A percentile compares a stretch with the other conserved stretches of the same genome.
Evolutionary conservation across 2,329 filamentous ascomycete genomes (phyloP).

Genomic region (Calonectria ilicicola): DNA sequence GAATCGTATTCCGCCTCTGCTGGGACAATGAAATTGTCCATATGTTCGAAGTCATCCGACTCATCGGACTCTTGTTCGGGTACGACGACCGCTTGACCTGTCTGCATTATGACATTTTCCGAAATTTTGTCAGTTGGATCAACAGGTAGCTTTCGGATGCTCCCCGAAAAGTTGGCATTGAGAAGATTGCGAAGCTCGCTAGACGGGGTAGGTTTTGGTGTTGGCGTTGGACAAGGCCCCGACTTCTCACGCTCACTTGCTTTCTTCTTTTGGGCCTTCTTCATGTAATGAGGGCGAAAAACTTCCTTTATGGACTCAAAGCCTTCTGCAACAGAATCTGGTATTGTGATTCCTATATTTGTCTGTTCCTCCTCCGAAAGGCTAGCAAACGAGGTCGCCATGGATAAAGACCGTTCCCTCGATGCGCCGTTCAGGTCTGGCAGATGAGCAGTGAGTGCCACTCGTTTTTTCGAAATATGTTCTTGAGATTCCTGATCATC

Average conservation of each 20-base stretch:
- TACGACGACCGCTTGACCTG: not conserved
- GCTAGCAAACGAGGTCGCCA: not conserved
- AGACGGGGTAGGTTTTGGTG: not conserved
- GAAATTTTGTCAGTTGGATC: not conserved
- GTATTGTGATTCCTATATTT: not conserved
- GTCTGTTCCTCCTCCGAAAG: not conserved
- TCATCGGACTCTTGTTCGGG: not conserved
- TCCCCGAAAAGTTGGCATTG: conserved; percentile 4
- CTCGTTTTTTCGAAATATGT: not conserved
- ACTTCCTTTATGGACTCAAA: conserved; percentile 7
- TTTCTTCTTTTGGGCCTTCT: not conserved
- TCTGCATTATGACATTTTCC: not conserved
- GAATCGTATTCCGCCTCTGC: conserved; percentile 33
- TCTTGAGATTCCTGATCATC: not conserved
- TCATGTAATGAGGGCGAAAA: not conserved
- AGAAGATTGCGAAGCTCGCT: conserved; percentile 19
- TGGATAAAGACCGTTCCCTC: not conserved
- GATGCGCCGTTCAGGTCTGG: not conserved
- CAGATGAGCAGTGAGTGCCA: conserved; percentile 9
- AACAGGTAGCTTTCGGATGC: conserved; percentile 3
- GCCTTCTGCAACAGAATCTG: not conserved
- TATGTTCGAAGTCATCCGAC: not conserved
- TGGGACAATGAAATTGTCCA: not conserved
- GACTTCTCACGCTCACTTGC: not conserved
- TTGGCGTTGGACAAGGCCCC: not conserved